These are phyloP conservation scores for Ophiostoma piceae DNA, from an alignment of 2,329 filamentous ascomycete species.

Conservation along the genomic window DNA sequence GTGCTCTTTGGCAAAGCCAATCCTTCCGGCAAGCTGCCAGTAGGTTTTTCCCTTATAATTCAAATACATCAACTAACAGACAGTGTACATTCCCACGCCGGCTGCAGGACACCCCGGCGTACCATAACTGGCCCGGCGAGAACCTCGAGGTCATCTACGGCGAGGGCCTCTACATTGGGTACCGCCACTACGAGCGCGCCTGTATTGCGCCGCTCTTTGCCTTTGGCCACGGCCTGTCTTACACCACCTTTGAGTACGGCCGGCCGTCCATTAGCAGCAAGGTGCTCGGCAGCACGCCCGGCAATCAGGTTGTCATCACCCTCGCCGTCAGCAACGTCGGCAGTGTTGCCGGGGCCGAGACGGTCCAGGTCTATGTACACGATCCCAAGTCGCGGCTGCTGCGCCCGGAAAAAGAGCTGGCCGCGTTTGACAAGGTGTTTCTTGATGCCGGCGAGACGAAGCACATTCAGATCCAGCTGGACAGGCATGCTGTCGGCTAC, in stretches of 20 bases:
- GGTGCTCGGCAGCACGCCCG: conserved; percentile 44
- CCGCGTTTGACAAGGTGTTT: conserved; percentile 47
- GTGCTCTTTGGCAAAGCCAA: conserved; percentile 53
- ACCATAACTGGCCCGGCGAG: conserved; percentile 68
- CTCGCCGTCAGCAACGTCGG: not conserved
- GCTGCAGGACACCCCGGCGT: conserved; percentile 63
- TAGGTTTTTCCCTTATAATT: not conserved
- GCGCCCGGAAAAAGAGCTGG: not conserved
- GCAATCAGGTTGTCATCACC: conserved; percentile 28
- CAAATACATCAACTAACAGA: not conserved
- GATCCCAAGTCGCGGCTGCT: not conserved
- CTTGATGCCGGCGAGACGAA: conserved; percentile 53
- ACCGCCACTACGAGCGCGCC: conserved; percentile 63
- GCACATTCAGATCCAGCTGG: conserved; percentile 43
- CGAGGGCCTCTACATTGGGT: conserved; percentile 68
- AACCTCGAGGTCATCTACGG: conserved; percentile 64
- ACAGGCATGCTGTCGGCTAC: conserved; percentile 53
- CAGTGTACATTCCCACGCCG: conserved; percentile 60
- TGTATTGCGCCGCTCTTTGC: conserved; percentile 59
- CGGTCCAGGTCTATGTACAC: not conserved
- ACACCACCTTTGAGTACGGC: conserved; percentile 64
- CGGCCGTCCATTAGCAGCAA: conserved; percentile 38
- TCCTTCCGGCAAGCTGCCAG: not conserved
- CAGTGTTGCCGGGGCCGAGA: not conserved
- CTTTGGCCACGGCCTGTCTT: conserved; percentile 70